Evolutionary conservation across 2,329 filamentous ascomycete species (phyloP).

Genomic region (Ophiostoma triangulosporum): DNA sequence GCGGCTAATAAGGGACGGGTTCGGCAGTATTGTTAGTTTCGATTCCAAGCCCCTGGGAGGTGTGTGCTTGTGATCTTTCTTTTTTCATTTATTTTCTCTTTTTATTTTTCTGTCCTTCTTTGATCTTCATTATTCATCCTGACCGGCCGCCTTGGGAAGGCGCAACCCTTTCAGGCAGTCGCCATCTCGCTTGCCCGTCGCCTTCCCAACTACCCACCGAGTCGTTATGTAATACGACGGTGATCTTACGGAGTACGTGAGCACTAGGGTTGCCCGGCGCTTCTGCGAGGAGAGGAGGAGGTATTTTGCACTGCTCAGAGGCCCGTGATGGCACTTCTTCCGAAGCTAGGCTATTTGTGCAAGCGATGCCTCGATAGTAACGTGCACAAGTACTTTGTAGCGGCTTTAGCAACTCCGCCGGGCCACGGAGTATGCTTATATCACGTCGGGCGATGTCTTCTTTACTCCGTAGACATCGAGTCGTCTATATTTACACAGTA

Average conservation of each 20-base stretch:
- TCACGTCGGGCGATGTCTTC: no score
- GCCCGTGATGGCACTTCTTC: conserved; percentile 9
- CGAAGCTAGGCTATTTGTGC: conserved; percentile 5
- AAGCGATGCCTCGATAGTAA: not conserved
- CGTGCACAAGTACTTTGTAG: no score
- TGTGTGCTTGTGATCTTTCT: not conserved
- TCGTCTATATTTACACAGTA: no score
- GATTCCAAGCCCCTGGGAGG: conserved; percentile 22
- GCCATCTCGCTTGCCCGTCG: not conserved
- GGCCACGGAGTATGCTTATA: no score
- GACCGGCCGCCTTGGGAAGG: conserved; percentile 1
- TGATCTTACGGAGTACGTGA: not conserved
- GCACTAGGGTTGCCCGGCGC: not conserved
- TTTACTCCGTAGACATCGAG: no score
- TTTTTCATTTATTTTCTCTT: not conserved
- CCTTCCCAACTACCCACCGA: not conserved
- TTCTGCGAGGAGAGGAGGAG: not conserved
- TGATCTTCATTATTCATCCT: not conserved
- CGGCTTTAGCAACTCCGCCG: no score
- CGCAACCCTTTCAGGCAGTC: not conserved
- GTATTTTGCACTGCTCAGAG: conserved; percentile 1
- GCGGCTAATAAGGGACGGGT: conserved; percentile 19
- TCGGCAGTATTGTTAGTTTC: conserved; percentile 22
- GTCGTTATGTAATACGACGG: not conserved
- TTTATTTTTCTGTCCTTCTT: no score